A percentile compares a stretch with the other conserved stretches of the same genome.
phyloP scores from a whole-genome alignment of 257 asterid genomes.

The Perilla frutescens region DNA sequence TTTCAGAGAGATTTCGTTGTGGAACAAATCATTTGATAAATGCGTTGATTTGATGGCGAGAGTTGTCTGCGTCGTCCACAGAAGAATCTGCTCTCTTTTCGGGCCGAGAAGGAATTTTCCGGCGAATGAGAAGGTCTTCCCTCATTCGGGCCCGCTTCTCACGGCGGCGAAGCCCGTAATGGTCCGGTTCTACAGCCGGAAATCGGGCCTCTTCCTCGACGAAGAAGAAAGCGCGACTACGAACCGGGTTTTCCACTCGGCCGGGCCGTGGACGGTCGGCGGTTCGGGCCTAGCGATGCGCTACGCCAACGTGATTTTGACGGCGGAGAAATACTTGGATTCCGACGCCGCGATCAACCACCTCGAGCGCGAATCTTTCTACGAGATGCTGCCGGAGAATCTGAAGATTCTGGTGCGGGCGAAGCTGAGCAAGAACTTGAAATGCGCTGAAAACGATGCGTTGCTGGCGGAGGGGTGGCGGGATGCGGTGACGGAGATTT shows the following conservation, averaged over 20 bases:
- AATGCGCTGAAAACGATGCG: conserved; percentile 47
- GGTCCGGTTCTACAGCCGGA: conserved; percentile 67
- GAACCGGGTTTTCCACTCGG: conserved; percentile 61
- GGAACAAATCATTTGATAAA: conserved; percentile 70
- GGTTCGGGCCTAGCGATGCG: conserved; percentile 78
- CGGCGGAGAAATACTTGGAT: conserved; percentile 58
- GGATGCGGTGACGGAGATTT: conserved; percentile 64
- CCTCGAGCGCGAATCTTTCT: conserved; percentile 52
- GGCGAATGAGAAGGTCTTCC: conserved; percentile 40
- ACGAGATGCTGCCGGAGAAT: conserved; percentile 78
- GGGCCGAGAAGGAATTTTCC: conserved; percentile 38
- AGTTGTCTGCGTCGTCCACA: conserved; percentile 50
- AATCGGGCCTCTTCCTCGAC: conserved; percentile 32
- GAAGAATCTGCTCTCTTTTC: conserved; percentile 59
- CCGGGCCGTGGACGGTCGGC: conserved; percentile 71
- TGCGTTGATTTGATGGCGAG: conserved; percentile 65
- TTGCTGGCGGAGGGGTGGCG: conserved; percentile 78
- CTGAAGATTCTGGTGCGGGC: conserved; percentile 55
- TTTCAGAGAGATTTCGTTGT: conserved; percentile 60
- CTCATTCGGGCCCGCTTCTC: conserved; percentile 60
- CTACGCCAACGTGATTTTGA: conserved; percentile 68
- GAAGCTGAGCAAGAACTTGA: conserved; percentile 73
- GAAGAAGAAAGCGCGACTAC: conserved; percentile 34
- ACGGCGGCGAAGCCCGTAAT: conserved; percentile 44
- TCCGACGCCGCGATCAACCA: conserved; percentile 41